Conservation (phyloP, 1,284 basidiomycete genomes). For the Microbotryomycetes sp. region DNA sequence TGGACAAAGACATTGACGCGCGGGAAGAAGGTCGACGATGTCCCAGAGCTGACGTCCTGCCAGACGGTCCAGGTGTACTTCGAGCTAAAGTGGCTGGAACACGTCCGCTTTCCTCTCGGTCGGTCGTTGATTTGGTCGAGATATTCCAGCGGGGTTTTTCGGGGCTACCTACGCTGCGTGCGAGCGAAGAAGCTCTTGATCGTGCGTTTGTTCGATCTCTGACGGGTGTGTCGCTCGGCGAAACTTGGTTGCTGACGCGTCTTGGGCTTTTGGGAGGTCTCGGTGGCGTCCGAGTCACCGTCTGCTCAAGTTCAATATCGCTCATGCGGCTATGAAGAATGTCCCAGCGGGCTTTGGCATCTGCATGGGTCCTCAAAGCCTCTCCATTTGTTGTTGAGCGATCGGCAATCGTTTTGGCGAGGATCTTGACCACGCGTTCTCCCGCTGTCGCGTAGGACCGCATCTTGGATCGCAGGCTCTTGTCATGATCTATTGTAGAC, state of each 20-base stretch:
- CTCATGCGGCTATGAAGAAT: slow-evolving; percentile 47
- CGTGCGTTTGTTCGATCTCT: slow-evolving; percentile 44
- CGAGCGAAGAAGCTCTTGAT: slow-evolving; percentile 9
- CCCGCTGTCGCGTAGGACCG: slow-evolving; percentile 88
- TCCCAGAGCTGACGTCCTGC: slow-evolving; percentile 37
- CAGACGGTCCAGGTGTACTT: slow-evolving; percentile 49
- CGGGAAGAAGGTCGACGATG: slow-evolving; percentile 3
- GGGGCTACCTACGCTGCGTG: slow-evolving; percentile 9
- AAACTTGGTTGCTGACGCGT: not conserved
- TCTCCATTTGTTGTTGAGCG: slow-evolving; percentile 91
- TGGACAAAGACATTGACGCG: not conserved
- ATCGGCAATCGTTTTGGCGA: slow-evolving; percentile 84
- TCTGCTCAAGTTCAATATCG: no score
- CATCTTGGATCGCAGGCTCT: slow-evolving; percentile 22
- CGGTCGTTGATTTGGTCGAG: slow-evolving; percentile 54
- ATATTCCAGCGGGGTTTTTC: slow-evolving; percentile 63
- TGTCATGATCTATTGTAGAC: not conserved
- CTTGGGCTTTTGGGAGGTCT: no score
- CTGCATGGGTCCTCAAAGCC: slow-evolving; percentile 74
- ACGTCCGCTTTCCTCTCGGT: slow-evolving; percentile 50
- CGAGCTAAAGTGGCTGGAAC: no score
- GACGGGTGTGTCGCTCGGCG: not conserved
- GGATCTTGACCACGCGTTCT: slow-evolving; percentile 82
- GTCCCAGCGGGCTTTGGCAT: slow-evolving; percentile 76
- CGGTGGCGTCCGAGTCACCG: no score